phyloP scores from a whole-genome alignment of 2,329 filamentous ascomycete species.

The Pezicula carpinea region DNA sequence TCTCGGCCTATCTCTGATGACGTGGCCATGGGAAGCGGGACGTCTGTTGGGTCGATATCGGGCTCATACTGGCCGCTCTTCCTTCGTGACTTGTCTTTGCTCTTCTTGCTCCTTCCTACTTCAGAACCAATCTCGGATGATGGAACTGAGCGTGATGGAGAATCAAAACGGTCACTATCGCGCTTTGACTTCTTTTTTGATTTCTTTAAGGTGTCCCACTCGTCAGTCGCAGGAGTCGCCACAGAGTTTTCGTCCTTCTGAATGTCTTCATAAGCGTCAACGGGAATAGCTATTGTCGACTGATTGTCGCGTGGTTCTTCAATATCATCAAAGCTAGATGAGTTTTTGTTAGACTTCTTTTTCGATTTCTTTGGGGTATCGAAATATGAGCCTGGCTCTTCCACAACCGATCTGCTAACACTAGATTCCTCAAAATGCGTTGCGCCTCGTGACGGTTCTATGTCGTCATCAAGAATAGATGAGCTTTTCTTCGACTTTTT shows the following conservation, averaged over 20 bases:
- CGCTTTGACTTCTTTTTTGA: constrained; percentile 35
- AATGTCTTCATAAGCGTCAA: constrained; percentile 28
- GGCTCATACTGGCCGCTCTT: constrained; percentile 19
- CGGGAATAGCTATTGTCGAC: constrained; percentile 17
- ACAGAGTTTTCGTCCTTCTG: constrained; percentile 19
- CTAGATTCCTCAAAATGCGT: background rate
- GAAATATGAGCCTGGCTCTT: constrained; percentile 12
- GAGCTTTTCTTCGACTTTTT: constrained; percentile 22
- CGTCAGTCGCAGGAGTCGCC: constrained; percentile 26
- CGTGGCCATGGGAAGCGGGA: constrained; percentile 24
- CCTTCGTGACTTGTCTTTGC: constrained; percentile 20
- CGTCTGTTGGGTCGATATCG: constrained; percentile 19
- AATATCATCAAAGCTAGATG: constrained; percentile 32
- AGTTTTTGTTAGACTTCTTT: constrained; percentile 28
- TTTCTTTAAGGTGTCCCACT: constrained; percentile 32
- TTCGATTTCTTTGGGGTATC: constrained; percentile 13
- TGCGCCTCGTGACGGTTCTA: constrained; percentile 27
- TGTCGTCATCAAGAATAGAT: constrained; percentile 29
- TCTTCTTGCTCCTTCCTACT: constrained; percentile 17
- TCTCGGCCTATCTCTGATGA: constrained; percentile 23
- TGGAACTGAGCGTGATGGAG: constrained; percentile 12
- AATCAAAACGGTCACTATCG: constrained; percentile 24
- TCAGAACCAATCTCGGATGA: constrained; percentile 15
- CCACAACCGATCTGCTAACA: constrained; percentile 20
- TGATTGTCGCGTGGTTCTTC: constrained; percentile 18